Evolutionary conservation across 148 eudicot genomes (phyloP), one percentile per base, ranked within the genome.

Genomic region (Gaultheria prostrata): DNA sequence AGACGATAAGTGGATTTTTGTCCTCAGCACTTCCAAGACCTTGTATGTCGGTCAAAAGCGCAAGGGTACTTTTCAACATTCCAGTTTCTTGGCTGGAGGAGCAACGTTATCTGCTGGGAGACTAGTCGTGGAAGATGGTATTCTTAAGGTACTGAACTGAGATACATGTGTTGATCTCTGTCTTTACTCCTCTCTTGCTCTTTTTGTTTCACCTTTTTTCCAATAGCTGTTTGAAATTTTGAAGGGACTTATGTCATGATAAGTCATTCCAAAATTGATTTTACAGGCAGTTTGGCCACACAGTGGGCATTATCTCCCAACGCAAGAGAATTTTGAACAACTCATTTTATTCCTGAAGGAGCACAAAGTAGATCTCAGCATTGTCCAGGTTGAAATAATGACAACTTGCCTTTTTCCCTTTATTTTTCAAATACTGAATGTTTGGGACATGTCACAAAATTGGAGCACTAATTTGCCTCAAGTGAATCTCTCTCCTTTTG

Each of bases 231-330:
- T 69, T 81, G 57, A 33, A 51, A 32, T 54, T 33, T 76, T 49
- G 35, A 77, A 8, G 18, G 28, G 8, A 61, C 28, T 77, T 14
- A 17, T 83, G 8, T 30, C 72, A 46, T 30, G 67, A 57, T 72
- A 4, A 13, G 21, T 48, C 61, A n/a, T 43, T 28, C 32, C 24
- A 6, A 79, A 57, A 24, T 81, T 83, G 57, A 6, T 80, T 57
- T 49, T 18, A 46, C 77, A 85, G 90, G 90, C 90, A 6, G 87
- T 88, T 14, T 86, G 88, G 90, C 90, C 98, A 77, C 94, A 95
- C 84, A 95, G 98, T 80, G 98, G 98, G 28, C 98, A 95, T 85
- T 95, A 95, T 86, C 95, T 89, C 57, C 98, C 98, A 30, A 94
- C 98, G 6, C 90, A 89, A 85, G 98, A 93, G 76, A 92, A 95